A percentile compares a stretch with the other conserved stretches of the same genome.
Conservation (phyloP, 2,329 filamentous ascomycete species). For the Aspergillus neoniger region DNA sequence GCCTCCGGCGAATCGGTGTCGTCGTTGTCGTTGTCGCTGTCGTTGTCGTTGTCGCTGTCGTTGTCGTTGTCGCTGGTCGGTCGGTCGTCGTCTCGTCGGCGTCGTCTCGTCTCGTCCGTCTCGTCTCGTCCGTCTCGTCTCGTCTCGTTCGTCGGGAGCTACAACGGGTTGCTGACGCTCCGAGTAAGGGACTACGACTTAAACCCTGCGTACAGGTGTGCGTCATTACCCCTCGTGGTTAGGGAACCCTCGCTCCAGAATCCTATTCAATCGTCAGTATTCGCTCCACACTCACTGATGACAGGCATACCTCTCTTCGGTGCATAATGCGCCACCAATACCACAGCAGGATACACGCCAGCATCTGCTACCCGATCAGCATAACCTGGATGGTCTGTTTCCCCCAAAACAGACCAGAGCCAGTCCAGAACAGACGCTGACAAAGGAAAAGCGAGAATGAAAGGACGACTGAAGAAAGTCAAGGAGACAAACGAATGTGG, state of each 20-base stretch:
- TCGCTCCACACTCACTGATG: not conserved
- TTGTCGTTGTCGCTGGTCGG: not conserved
- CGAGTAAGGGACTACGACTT: constrained; percentile 19
- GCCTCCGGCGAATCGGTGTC: not conserved
- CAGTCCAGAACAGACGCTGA: constrained; percentile 14
- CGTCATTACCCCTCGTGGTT: constrained; percentile 19
- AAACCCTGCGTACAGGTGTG: constrained; percentile 18
- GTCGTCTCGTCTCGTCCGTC: not conserved
- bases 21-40: not conserved
- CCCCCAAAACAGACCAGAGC: constrained; percentile 12
- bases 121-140: not conserved
- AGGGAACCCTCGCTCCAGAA: constrained; percentile 15
- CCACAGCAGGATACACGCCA: constrained; percentile 21
- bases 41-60: not conserved
- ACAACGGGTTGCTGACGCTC: constrained; percentile 13
- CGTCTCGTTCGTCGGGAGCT: not conserved
- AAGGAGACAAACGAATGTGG: constrained; percentile 8
- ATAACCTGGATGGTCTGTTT: constrained; percentile 17
- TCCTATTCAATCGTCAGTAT: constrained; percentile 9
- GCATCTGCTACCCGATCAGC: constrained; percentile 23
- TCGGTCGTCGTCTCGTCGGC: not conserved
- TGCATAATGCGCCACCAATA: constrained; percentile 19
- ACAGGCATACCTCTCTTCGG: constrained; percentile 15
- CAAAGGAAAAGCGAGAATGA: not conserved
- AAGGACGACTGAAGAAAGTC: constrained; percentile 1